A percentile compares a stretch with the other conserved stretches of the same genome.
phyloP scores from a whole-genome alignment of 768 basidiomycete species.

The Leccinellum albellum region DNA sequence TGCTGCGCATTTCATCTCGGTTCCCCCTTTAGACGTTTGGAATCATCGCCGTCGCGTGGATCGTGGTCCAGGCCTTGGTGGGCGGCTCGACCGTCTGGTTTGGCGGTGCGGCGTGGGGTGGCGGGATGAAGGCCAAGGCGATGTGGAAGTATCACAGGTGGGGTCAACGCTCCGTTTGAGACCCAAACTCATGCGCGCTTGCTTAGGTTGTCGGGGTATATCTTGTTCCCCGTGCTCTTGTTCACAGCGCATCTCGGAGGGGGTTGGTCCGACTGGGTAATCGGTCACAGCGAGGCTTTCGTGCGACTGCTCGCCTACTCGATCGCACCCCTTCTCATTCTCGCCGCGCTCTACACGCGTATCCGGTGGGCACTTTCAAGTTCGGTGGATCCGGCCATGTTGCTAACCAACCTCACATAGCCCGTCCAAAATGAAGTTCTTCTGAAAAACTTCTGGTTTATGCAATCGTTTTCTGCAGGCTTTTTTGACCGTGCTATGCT shows the following conservation, averaged over 20 bases:
- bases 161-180: background rate
- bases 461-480: background rate
- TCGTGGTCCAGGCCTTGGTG: slow-evolving; percentile 54
- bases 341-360: slow-evolving; percentile 43
- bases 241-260: slow-evolving; percentile 69
- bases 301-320: slow-evolving; percentile 51
- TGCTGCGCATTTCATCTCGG: background rate
- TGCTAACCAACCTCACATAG: slow-evolving; percentile 32
- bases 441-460: slow-evolving; percentile 19
- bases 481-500: background rate
- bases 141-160: slow-evolving; percentile 86
- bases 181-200: background rate
- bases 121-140: slow-evolving; percentile 63
- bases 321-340: slow-evolving; percentile 48
- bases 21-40: slow-evolving; percentile 51
- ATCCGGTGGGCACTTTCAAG: slow-evolving; percentile 43
- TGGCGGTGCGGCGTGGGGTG: slow-evolving; percentile 65
- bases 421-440: slow-evolving; percentile 62
- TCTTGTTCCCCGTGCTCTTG: slow-evolving; percentile 58
- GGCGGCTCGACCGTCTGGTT: slow-evolving; percentile 82
- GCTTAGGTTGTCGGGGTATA: slow-evolving; percentile 66
- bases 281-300: slow-evolving; percentile 31
- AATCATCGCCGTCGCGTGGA: slow-evolving; percentile 56
- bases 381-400: background rate
- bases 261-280: slow-evolving; percentile 60